A percentile compares a stretch with the other conserved stretches of the same genome.
These are phyloP conservation scores for Podospora anserina DNA, from an alignment of 495 filamentous ascomycete species.

Conservation along the genomic window DNA sequence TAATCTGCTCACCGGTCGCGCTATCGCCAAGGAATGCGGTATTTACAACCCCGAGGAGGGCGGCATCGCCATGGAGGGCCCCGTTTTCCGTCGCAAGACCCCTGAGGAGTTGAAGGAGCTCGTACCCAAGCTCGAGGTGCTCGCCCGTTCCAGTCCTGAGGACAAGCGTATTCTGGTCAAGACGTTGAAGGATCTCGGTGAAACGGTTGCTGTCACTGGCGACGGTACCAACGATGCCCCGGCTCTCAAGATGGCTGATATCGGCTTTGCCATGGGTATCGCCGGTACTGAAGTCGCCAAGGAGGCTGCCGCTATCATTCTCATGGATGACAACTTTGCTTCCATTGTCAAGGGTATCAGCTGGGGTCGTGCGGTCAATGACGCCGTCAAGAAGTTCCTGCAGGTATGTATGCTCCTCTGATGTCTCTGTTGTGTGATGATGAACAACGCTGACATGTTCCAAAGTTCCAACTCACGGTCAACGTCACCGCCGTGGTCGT, in stretches of 20 bases:
- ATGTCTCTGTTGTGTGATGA: too few species aligned
- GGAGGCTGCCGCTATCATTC: slow-evolving; percentile 85
- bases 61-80: slow-evolving; percentile 80
- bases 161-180: slow-evolving; percentile 79
- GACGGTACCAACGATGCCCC: slow-evolving; percentile 91
- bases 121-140: slow-evolving; percentile 72
- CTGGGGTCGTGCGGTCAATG: slow-evolving; percentile 90
- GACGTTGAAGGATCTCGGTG: slow-evolving; percentile 68
- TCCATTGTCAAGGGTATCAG: slow-evolving; percentile 86
- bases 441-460: slow-evolving; percentile 7
- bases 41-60: slow-evolving; percentile 71
- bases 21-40: slow-evolving; percentile 82
- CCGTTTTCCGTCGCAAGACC: slow-evolving; percentile 72
- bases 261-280: slow-evolving; percentile 94
- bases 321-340: slow-evolving; percentile 85
- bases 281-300: slow-evolving; percentile 88
- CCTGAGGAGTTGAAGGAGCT: slow-evolving; percentile 65
- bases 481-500: slow-evolving; percentile 83
- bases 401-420: slow-evolving; percentile 48
- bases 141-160: slow-evolving; percentile 82
- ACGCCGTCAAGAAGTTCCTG: slow-evolving; percentile 83
- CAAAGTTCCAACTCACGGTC: slow-evolving; percentile 85
- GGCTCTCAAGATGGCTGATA: slow-evolving; percentile 79
- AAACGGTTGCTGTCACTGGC: slow-evolving; percentile 81
- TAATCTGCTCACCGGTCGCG: slow-evolving; percentile 74